These are phyloP conservation scores for Yamadazyma diddensiae DNA, from an alignment of 1,139 yeast species.

Conservation along the genomic window DNA sequence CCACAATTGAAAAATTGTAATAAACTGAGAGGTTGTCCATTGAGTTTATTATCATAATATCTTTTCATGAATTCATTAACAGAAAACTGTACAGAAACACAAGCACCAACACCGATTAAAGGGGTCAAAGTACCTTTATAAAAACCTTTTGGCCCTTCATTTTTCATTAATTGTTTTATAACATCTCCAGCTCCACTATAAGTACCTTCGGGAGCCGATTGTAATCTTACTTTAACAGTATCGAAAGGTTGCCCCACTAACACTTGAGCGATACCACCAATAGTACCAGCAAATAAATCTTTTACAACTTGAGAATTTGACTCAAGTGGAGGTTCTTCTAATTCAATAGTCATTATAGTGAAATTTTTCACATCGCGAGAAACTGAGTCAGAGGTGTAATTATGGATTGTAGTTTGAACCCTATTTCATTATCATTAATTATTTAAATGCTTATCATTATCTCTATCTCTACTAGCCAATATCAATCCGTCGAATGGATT, in stretches of 20 bases:
- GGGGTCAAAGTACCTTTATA: constrained; percentile 89
- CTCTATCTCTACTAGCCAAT: constrained; percentile 21
- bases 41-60: constrained; percentile 43
- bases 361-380: constrained; percentile 6
- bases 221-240: constrained; percentile 84
- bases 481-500: constrained; percentile 45
- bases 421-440: neutral
- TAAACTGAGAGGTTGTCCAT: constrained; percentile 42
- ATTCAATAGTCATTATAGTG: constrained; percentile 35
- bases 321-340: constrained; percentile 46
- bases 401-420: neutral
- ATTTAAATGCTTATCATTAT: neutral
- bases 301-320: constrained; percentile 59
- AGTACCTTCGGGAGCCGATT: constrained; percentile 77
- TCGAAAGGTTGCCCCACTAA: constrained; percentile 96
- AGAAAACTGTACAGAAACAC: constrained; percentile 77
- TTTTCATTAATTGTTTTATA: constrained; percentile 59
- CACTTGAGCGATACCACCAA: constrained; percentile 94
- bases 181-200: constrained; percentile 77
- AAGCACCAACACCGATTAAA: constrained; percentile 88
- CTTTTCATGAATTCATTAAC: constrained; percentile 94
- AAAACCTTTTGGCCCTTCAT: constrained; percentile 79
- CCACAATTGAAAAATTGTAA: constrained; percentile 77
- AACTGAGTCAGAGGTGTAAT: neutral
- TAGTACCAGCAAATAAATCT: constrained; percentile 85